Evolutionary conservation across 305 asterid species (phyloP), one percentile per base, ranked within the genome.

Genomic region (Rubia peregrina): DNA sequence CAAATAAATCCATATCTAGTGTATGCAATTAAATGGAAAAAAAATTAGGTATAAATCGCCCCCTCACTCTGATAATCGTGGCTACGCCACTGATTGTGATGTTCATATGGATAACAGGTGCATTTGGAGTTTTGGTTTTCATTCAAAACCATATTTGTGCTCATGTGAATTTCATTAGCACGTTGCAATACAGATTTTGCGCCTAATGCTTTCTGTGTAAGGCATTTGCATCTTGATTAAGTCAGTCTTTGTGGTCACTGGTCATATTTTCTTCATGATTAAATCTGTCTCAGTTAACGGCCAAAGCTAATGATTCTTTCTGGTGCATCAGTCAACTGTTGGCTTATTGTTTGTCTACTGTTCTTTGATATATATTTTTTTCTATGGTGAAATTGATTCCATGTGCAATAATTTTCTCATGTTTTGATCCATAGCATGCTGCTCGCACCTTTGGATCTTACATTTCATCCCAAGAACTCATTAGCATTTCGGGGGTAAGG

Each of bases 371-470:
- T 22, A 60, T 21, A 10, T 65, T 46, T 9, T 8, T 51, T 36
- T n/a, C n/a, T 11, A 19, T 68, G 40, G 64, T 48, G 2, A 62
- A 66, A 71, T n/a, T 46, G 19, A 9, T 69, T 53, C 40, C 6
- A 55, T 38, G 0, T 13, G 61, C 46, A 67, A 65, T 69, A 53
- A 51, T 71, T n/a, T 51, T 77, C 59, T 68, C 16, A 13, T 71
- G 36, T 74, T 72, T 51, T 59, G n/a, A 77, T 57, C 75, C 71
- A 84, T 92, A 91, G 98, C 86, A 97, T 84, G 97, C 96, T 76
- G 91, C 98, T 81, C 97, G 97, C 78, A 83, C 89, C 77, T 93
- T 87, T 77, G 98, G 98, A 79, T 93, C 97, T 74, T 82, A 91
- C 72, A 86, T 93, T 73, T 82, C 97, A 63, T 86, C 97, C 68